Conservation (phyloP, 306 rosid genomes). For the Cicer judaicum region DNA sequence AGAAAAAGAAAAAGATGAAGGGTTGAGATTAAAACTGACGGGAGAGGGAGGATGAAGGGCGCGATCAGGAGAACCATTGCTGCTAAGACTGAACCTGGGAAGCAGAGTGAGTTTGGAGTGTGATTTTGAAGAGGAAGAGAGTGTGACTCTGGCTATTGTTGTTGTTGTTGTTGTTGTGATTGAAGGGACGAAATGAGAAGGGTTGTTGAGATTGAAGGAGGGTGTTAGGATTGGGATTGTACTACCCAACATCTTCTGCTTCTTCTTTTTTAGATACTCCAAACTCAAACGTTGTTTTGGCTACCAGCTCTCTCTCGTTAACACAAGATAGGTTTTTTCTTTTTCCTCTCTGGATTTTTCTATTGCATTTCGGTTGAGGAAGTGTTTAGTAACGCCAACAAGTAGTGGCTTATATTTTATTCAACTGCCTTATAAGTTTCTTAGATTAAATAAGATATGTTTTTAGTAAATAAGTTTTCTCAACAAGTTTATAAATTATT, state of each 20-base stretch:
- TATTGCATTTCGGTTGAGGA: too few species aligned
- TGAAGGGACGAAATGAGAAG: constrained; percentile 40
- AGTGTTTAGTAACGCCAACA: too few species aligned
- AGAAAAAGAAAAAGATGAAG: neutral
- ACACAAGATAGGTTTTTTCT: neutral
- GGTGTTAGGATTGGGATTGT: constrained; percentile 47
- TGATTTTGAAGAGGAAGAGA: constrained; percentile 43
- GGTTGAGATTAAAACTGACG: constrained; percentile 47
- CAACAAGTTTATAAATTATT: too few species aligned
- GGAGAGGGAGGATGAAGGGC: constrained; percentile 57
- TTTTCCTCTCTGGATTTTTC: too few species aligned
- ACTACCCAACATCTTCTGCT: constrained; percentile 56
- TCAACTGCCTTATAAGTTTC: too few species aligned
- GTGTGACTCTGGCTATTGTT: constrained; percentile 7
- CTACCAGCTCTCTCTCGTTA: neutral
- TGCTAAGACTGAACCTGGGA: constrained; percentile 45
- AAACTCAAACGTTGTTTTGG: neutral
- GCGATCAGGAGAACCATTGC: constrained; percentile 46
- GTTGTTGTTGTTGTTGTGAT: constrained; percentile 5
- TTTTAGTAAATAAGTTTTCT: too few species aligned
- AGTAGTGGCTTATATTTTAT: too few species aligned
- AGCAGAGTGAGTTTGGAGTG: constrained; percentile 36
- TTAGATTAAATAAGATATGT: too few species aligned
- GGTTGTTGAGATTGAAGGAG: constrained; percentile 54
- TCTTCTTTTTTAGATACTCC: neutral